These are phyloP conservation scores for Sporothrix sp. DNA, from an alignment of 2,329 filamentous ascomycete genomes.

Conservation along the genomic window DNA sequence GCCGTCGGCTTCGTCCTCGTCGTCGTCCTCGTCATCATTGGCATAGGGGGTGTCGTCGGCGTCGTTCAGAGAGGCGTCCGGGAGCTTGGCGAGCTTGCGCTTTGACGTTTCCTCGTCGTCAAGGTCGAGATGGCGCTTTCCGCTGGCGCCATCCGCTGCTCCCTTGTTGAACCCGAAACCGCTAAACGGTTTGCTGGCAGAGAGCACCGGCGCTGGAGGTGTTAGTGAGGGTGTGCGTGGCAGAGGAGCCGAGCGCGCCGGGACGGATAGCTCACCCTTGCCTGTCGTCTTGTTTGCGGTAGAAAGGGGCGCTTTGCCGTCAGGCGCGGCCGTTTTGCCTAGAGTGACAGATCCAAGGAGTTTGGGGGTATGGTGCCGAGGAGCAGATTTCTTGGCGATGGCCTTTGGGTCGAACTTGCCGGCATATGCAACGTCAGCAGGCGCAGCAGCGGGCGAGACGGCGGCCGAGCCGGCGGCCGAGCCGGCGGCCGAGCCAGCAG, in stretches of 20 bases:
- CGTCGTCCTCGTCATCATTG: constrained; percentile 51
- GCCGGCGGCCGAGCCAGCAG: constrained; percentile 37
- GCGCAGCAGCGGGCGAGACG: constrained; percentile 30
- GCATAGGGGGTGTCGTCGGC: constrained; percentile 50
- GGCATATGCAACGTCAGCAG: constrained; percentile 52
- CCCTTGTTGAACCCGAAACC: constrained; percentile 64
- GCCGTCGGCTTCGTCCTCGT: constrained; percentile 63
- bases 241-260: no score
- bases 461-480: constrained; percentile 41
- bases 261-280: constrained; percentile 7
- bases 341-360: constrained; percentile 37
- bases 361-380: constrained; percentile 45
- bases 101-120: constrained; percentile 81
- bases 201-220: constrained; percentile 1
- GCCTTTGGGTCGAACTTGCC: constrained; percentile 83
- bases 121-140: constrained; percentile 70
- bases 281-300: neutral
- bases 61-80: constrained; percentile 60
- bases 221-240: constrained; percentile 19
- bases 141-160: constrained; percentile 52
- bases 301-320: neutral
- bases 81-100: constrained; percentile 85
- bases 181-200: constrained; percentile 54
- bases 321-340: constrained; percentile 19
- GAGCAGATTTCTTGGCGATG: constrained; percentile 68